Evolutionary conservation across 2,329 filamentous ascomycete genomes (phyloP).

Genomic region (Penicillium sp.): DNA sequence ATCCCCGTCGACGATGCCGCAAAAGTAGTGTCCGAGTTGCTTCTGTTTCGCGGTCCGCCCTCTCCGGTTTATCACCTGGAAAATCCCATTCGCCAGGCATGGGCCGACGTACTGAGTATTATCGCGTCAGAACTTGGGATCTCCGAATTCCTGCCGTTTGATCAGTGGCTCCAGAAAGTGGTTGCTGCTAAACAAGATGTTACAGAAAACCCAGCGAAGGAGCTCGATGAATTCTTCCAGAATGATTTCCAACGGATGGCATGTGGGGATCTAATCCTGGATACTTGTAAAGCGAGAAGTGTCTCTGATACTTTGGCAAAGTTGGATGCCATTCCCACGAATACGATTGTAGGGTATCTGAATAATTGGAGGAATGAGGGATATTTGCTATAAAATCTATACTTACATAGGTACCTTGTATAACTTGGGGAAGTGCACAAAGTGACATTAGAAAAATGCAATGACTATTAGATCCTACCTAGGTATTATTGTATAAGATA

Average conservation of each 20-base stretch:
- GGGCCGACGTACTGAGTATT: slow-evolving; percentile 32
- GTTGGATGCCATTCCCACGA: slow-evolving; percentile 29
- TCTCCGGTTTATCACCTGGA: slow-evolving; percentile 44
- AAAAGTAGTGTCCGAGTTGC: slow-evolving; percentile 29
- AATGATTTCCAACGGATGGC: slow-evolving; percentile 39
- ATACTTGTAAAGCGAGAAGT: slow-evolving; percentile 28
- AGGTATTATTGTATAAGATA: too few species aligned
- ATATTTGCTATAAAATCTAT: not conserved
- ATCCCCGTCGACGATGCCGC: slow-evolving; percentile 44
- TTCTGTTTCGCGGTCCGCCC: slow-evolving; percentile 17
- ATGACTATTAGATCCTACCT: too few species aligned
- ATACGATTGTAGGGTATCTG: slow-evolving; percentile 30
- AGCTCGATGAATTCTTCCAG: slow-evolving; percentile 28
- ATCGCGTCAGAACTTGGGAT: slow-evolving; percentile 33
- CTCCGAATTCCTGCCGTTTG: not conserved
- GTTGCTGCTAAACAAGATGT: slow-evolving; percentile 14
- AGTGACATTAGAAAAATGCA: too few species aligned
- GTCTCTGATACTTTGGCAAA: slow-evolving; percentile 34
- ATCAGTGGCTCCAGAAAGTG: not conserved
- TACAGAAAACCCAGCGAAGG: slow-evolving; percentile 24
- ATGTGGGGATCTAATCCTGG: slow-evolving; percentile 42
- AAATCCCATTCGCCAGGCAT: slow-evolving; percentile 41
- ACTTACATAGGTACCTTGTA: too few species aligned
- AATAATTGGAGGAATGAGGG: slow-evolving; percentile 27
- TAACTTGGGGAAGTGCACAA: too few species aligned